Conservation (phyloP, 345 rosid species). For the Eucalyptus pauciflora region DNA sequence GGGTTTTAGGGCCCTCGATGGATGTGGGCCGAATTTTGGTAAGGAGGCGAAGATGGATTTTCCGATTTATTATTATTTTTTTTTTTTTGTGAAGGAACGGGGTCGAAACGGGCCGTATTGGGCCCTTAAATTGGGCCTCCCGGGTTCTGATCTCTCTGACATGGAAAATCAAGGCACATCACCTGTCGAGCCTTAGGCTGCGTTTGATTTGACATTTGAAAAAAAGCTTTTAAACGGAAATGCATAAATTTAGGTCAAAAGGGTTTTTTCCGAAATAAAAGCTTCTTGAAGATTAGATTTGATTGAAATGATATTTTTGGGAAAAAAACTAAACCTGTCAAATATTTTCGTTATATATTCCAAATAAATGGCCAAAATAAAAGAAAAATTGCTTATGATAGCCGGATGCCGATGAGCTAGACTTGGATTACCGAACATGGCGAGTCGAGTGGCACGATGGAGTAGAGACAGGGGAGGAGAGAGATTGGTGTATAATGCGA, state of each 20-base stretch:
- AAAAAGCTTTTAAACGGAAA: background rate
- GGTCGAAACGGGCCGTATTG: background rate
- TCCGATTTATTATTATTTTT: background rate
- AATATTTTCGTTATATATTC: background rate
- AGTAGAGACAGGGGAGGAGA: background rate
- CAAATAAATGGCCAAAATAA: background rate
- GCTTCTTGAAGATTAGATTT: background rate
- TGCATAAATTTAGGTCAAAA: background rate
- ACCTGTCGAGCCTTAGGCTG: background rate
- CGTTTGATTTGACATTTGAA: background rate
- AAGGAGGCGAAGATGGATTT: background rate
- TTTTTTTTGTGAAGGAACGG: background rate
- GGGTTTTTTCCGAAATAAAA: background rate
- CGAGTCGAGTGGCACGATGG: background rate
- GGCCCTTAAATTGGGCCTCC: background rate
- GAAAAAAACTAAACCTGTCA: background rate
- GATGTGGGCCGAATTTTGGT: background rate
- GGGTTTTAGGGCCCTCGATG: conserved; percentile 1
- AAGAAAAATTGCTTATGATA: background rate
- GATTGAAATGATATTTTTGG: background rate
- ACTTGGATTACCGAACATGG: background rate
- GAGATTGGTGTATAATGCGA: background rate
- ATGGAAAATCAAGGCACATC: background rate
- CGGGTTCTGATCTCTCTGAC: background rate
- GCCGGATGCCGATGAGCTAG: background rate